These are phyloP conservation scores for Wickerhamiella lipophila DNA, from an alignment of 805 yeast species.

Conservation along the genomic window DNA sequence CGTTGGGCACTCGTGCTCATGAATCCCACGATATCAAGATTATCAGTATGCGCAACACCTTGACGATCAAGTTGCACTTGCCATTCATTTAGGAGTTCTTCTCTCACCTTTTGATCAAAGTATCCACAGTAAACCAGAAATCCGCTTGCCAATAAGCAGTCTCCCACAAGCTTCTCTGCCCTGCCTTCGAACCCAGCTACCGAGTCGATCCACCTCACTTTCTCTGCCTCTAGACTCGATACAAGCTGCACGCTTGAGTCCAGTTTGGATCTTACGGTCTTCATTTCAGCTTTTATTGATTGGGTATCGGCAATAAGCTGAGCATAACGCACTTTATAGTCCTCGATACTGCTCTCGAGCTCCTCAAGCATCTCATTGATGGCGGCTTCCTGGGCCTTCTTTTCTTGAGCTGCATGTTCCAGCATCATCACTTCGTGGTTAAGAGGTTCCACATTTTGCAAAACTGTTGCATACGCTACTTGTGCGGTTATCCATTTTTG, in stretches of 20 bases:
- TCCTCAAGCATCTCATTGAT: conserved; percentile 73
- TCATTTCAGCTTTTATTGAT: conserved; percentile 58
- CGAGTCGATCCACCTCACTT: conserved; percentile 58
- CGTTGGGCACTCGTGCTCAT: conserved; percentile 34
- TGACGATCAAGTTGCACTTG: conserved; percentile 20
- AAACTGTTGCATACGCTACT: conserved; percentile 55
- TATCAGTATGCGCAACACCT: conserved; percentile 32
- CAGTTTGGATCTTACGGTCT: conserved; percentile 45
- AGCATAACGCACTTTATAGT: conserved; percentile 57
- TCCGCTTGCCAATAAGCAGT: conserved; percentile 51
- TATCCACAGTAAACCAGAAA: conserved; percentile 49
- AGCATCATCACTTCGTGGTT: conserved; percentile 48
- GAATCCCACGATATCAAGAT: conserved; percentile 5
- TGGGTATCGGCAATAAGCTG: conserved; percentile 68
- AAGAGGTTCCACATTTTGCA: conserved; percentile 64
- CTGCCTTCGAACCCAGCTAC: conserved; percentile 39
- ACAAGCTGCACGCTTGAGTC: conserved; percentile 49
- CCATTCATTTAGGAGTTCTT: conserved; percentile 30
- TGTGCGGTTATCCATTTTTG: conserved; percentile 85
- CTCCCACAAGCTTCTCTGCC: conserved; percentile 45
- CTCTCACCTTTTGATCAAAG: conserved; percentile 39
- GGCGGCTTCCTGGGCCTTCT: conserved; percentile 58
- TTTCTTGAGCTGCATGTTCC: conserved; percentile 47
- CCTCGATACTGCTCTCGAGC: conserved; percentile 53
- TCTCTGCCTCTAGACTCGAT: conserved; percentile 52